phyloP scores from a whole-genome alignment of 2,329 filamentous ascomycete species.

The Cladosporium sp. region DNA sequence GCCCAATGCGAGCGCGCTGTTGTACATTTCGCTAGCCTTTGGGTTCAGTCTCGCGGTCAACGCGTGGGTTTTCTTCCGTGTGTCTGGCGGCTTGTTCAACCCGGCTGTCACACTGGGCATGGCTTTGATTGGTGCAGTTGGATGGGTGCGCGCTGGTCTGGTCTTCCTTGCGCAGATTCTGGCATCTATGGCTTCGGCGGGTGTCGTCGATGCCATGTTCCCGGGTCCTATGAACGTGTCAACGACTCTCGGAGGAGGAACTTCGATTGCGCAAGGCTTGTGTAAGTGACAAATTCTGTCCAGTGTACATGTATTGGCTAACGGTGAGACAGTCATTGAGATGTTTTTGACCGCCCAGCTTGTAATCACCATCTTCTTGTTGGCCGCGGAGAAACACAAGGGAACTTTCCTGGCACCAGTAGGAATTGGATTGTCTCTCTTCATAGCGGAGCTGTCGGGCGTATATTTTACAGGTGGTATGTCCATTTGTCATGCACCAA shows the following conservation, averaged over 20 bases:
- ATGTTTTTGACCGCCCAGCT: constrained; percentile 48
- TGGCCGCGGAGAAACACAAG: constrained; percentile 40
- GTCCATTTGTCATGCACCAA: not conserved
- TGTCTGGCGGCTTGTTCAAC: constrained; percentile 37
- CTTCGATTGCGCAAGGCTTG: constrained; percentile 41
- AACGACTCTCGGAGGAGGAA: constrained; percentile 39
- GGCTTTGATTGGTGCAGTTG: constrained; percentile 43
- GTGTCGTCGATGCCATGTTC: constrained; percentile 40
- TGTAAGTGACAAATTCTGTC: constrained; percentile 22
- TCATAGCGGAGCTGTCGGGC: constrained; percentile 42
- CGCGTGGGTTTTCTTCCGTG: constrained; percentile 43
- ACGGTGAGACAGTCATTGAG: constrained; percentile 36
- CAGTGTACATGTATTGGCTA: constrained; percentile 1
- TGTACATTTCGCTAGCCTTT: constrained; percentile 39
- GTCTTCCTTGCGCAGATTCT: constrained; percentile 44
- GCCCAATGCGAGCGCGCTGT: constrained; percentile 32
- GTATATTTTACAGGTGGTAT: constrained; percentile 43
- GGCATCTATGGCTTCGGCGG: constrained; percentile 42
- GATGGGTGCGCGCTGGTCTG: constrained; percentile 39
- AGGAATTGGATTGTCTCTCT: constrained; percentile 38
- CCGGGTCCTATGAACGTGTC: constrained; percentile 43
- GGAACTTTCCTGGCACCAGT: constrained; percentile 37
- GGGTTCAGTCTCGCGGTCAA: constrained; percentile 42
- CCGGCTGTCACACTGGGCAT: constrained; percentile 45
- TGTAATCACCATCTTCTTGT: constrained; percentile 46